Evolutionary conservation across 2,329 filamentous ascomycete genomes (phyloP), one percentile per base, ranked within the genome.

Genomic region (Fusarium vanettenii): DNA sequence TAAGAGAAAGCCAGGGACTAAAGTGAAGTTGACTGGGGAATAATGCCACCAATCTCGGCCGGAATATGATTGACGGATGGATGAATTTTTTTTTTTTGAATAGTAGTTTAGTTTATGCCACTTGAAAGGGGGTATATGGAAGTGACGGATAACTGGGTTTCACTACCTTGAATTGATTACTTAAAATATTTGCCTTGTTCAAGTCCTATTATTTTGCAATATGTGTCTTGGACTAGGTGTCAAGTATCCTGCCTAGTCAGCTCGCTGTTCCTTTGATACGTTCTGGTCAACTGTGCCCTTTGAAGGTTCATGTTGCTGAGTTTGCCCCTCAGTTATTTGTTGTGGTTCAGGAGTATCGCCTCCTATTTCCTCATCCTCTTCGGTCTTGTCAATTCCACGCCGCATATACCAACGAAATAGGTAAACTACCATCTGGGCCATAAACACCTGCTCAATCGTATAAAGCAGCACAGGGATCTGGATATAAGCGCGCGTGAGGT

Each of bases 391-490:
- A 16, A 52, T 41, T 4, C 75, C 76, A 29, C 73, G 65, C 7
- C 77, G 65, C 48, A 88, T 74, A 71, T 86, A 88, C 81, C 85
- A 83, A 69, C 81, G 84, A 76, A 89, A 89, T 56, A 87, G 81
- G 56, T 86, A 85, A 0, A 87, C 85, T 10, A 87, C 67, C 13
- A 83, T 79, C 70, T 87, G 86, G 1, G 86, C 86, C 72, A 87
- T 80, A 16, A 86, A 87, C 0, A 86, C 82, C 79, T 90, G 87
- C 76, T 91, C 90, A 27, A 91, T 89, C 0, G 87, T 88, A 67
- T 90, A 93, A 18, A 93, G 84, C 43, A 93, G 84, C 18, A 92
- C 89, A 0, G 91, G 91, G 33, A 93, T 89, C 78, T 92, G 89
- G 55, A 92, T 87, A 74, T 89, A 89, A 0, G 89, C 87, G 69